Percentiles rank a stretch among this genome's conserved stretches.
Conservation (phyloP, 2,329 filamentous ascomycete genomes). For the Penicillium verrucosum region DNA sequence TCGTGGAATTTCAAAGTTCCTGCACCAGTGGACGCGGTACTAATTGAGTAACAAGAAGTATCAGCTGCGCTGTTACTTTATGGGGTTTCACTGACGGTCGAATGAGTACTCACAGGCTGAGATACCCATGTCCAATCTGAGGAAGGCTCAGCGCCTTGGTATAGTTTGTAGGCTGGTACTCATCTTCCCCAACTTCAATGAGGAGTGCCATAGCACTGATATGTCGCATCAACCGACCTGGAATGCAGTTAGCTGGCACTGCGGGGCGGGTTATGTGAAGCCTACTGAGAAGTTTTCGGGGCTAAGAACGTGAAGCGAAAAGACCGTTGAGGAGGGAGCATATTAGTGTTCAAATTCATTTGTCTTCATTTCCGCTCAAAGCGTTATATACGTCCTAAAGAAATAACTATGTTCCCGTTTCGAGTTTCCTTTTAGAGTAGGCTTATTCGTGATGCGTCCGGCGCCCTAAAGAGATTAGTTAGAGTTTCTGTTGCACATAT, state of each 20-base stretch:
- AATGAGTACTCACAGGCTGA: not conserved
- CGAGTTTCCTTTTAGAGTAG: too few relatives aligned
- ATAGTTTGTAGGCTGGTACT: constrained; percentile 2
- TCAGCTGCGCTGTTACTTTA: not conserved
- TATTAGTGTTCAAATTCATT: not conserved
- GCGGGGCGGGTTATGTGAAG: not conserved
- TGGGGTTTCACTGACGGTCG: constrained; percentile 4
- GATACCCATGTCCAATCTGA: constrained; percentile 2
- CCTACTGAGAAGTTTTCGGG: constrained; percentile 16
- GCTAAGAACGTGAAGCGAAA: not conserved
- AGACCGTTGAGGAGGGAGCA: not conserved
- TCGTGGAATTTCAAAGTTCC: constrained; percentile 9
- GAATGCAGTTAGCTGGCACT: not conserved
- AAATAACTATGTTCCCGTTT: not conserved
- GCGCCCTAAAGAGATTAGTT: constrained; percentile 27
- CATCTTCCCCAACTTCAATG: not conserved
- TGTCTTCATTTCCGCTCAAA: not conserved
- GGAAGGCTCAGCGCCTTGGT: constrained; percentile 2
- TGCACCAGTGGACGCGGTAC: constrained; percentile 5
- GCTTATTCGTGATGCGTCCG: constrained; percentile 26
- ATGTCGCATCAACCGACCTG: constrained; percentile 34
- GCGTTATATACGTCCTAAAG: not conserved
- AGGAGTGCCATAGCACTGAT: constrained; percentile 13
- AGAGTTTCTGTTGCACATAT: not conserved
- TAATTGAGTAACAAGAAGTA: not conserved